Base-by-base conservation (phyloP, 768 basidiomycete genomes). In the Boletus rubropictus region DNA sequence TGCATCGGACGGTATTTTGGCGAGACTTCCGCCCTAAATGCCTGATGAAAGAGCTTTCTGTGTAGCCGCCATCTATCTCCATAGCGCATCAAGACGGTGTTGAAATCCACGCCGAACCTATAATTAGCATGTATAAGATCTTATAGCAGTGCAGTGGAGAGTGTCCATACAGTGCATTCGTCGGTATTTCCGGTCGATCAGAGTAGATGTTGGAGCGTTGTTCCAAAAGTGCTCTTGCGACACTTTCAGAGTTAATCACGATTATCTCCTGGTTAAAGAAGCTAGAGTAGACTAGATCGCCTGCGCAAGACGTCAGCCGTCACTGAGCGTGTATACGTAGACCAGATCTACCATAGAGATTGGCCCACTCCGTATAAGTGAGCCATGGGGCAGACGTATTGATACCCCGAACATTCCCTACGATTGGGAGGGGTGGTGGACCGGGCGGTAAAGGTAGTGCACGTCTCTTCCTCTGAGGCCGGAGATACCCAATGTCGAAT, bases 11-110 rank as follows among this genome's bases (percentile, higher is more conserved):
- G 57, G 43, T 65, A 72, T 7, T 46, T 46, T 14, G 49, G 24
- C 7, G 54, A 39, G 2, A 56, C 56, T 24, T 63, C 57, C 8
- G 55, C 56, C 27, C 56, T 54, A 55, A 72, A 70, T 21, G 59
- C 56, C 33, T 72, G 66, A 34, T 72, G 70, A 29, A 65, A 64
- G 5, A 70, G 48, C 29, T 64, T 58, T 47, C 71, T 53, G 31
- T 71, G 66, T 21, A 39, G 35, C 12, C 68, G 62, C 73, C 71
- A 73, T 42, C 57, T 57, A 14, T 61, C 56, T 9, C 69, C 70
- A 47, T 73, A 71, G n/a, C 37, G 55, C 55, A 69, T 61, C 11
- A 69, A 39, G 11, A 55, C 61, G 1, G 62, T 58, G 39, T 65
- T 62, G 49, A 69, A 70, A 58, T 59, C 64, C 44, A 72, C 1